phyloP scores from a whole-genome alignment of 2,329 filamentous ascomycete genomes.

The Myriosclerotinia scirpicola region DNA sequence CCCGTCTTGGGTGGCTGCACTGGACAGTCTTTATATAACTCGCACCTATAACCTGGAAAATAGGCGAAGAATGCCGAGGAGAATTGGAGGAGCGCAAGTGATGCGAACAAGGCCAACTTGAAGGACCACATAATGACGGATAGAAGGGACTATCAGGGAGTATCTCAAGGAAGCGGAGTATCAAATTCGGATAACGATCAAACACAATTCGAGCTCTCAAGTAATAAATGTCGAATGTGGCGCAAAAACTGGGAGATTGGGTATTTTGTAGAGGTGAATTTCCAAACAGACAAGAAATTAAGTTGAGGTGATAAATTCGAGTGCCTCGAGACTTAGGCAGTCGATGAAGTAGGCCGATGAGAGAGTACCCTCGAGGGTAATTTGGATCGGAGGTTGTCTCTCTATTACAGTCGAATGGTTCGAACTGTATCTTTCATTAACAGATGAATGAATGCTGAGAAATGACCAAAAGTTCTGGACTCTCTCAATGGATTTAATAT shows the following conservation, averaged over 20 bases:
- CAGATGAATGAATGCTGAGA: neutral
- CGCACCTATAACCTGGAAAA: conserved; percentile 34
- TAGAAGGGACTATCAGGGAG: neutral
- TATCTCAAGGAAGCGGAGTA: neutral
- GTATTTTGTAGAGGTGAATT: neutral
- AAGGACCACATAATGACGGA: conserved; percentile 12
- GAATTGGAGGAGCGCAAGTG: conserved; percentile 19
- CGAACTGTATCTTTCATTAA: neutral
- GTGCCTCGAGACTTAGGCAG: conserved; percentile 1
- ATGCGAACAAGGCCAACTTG: neutral
- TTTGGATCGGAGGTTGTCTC: neutral
- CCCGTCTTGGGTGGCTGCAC: conserved; percentile 6
- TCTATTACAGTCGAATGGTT: neutral
- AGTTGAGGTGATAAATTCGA: neutral
- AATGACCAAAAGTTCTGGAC: conserved; percentile 32
- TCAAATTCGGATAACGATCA: neutral
- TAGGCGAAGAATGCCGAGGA: conserved; percentile 36
- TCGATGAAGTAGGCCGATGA: neutral
- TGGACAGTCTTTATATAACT: neutral
- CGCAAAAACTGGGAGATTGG: neutral
- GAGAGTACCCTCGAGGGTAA: neutral
- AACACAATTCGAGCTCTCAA: neutral
- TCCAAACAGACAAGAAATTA: neutral
- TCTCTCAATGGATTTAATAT: conserved; percentile 29
- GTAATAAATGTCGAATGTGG: neutral